Base-by-base conservation (phyloP, 305 asterid genomes). In the Solanum hybrid region DNA sequence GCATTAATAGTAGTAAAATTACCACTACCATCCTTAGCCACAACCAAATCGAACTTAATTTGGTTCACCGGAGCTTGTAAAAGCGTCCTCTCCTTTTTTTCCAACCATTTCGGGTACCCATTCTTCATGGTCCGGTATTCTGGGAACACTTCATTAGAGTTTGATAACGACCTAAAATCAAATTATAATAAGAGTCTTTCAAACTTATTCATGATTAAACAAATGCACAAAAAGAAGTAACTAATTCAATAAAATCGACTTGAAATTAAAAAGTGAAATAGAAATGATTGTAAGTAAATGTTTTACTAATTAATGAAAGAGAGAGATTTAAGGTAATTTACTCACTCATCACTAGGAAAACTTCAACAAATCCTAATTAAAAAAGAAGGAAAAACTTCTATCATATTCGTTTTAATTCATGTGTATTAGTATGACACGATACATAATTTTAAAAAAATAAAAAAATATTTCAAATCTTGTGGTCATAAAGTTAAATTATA, bases 21-120 rank as follows among this genome's bases (percentile, higher is more conserved):
- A 7, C 99, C 99, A 92, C 96, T 96, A 1, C 98, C 97, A 87
- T 96, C 98, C 79, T 94, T 80, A 6, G 98, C 96, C 90, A 97
- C 99, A 38, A 90, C 90, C 90, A 97, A 89, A 90, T 96, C 75
- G 69, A 73, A 34, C 77, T 36, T 79, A 38, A 95, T 95, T 73
- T 32, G 73, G 82, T 92, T 94, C 86, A 84, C 78, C 56, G 94
- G 89, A 86, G 95, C 86, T 91, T 97, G 99, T 24, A 97, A 88
- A 85, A 96, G 56, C 27, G 91, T 29, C 89, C 99, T 91, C 2
- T 97, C 99, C 1, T 51, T 91, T 88, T 40, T 91, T 42, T 69
- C 91, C 90, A 97, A 38, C 99, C 99, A 97, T 72, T 46, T 34
- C 12, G 99, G 99, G 11, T 87, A 93, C 2, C 97, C 98, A 6